Conservation (phyloP, 2,329 filamentous ascomycete genomes). For the Zopfia rhizophila region DNA sequence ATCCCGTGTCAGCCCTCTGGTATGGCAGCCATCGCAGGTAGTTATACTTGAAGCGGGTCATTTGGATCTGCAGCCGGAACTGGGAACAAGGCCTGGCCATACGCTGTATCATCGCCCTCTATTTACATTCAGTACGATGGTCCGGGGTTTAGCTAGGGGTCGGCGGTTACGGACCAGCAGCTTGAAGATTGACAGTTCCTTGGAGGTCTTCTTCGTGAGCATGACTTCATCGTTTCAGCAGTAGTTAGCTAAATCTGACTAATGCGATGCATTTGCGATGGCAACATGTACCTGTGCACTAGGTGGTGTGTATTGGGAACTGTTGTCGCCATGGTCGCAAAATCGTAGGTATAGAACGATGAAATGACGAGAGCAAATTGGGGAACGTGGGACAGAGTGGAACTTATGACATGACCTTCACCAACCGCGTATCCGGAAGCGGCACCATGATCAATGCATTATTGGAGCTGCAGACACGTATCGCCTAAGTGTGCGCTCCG, state of each 20-base stretch:
- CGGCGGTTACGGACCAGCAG: slow-evolving; percentile 29
- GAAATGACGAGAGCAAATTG: no score
- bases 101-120: slow-evolving; percentile 69
- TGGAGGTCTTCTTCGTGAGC: slow-evolving; percentile 67
- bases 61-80: slow-evolving; percentile 71
- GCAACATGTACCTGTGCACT: slow-evolving; percentile 23
- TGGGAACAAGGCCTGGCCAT: slow-evolving; percentile 69
- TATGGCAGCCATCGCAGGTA: neutral
- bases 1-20: slow-evolving; percentile 1
- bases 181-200: slow-evolving; percentile 66
- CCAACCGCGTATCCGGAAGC: no score
- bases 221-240: slow-evolving; percentile 52
- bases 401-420: no score
- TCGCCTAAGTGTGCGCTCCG: no score
- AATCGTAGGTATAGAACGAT: no score
- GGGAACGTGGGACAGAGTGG: no score
- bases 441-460: no score
- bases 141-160: no score
- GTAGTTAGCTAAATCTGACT: neutral
- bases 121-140: slow-evolving; percentile 12
- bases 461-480: no score
- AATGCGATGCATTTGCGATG: neutral
- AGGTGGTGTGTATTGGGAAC: slow-evolving; percentile 13
- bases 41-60: slow-evolving; percentile 62
- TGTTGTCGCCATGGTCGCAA: no score